Percentiles rank a stretch among this genome's conserved stretches.
phyloP scores from a whole-genome alignment of 257 asterid species.

The Rehmannia glutinosa region DNA sequence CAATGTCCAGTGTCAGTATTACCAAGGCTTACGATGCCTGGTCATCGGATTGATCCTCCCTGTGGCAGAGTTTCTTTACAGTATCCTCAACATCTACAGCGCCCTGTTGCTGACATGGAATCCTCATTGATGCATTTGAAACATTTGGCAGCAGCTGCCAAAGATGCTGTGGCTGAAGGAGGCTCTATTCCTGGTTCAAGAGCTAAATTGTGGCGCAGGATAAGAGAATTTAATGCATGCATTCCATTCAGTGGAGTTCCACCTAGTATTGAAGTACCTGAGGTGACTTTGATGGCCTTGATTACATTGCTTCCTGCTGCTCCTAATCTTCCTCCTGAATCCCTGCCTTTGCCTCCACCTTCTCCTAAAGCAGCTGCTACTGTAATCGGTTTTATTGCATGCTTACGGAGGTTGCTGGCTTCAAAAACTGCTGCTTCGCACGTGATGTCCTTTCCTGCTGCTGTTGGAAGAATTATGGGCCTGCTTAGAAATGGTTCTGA shows the following conservation, averaged over 20 bases:
- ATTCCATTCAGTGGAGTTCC: slow-evolving; percentile 90
- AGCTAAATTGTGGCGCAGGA: slow-evolving; percentile 98
- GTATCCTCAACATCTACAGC: slow-evolving; percentile 46
- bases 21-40: slow-evolving; percentile 99
- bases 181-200: slow-evolving; percentile 99
- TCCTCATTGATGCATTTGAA: slow-evolving; percentile 82
- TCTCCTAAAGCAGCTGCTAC: slow-evolving; percentile 99
- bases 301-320: slow-evolving; percentile 96
- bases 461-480: slow-evolving; percentile 96
- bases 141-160: slow-evolving; percentile 94
- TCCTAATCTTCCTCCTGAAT: slow-evolving; percentile 95
- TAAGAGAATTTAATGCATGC: slow-evolving; percentile 96
- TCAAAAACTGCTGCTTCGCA: slow-evolving; percentile 96
- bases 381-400: slow-evolving; percentile 87
- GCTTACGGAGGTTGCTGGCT: slow-evolving; percentile 87
- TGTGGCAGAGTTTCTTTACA: slow-evolving; percentile 85
- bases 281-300: slow-evolving; percentile 97
- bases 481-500: slow-evolving; percentile 95
- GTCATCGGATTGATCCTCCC: slow-evolving; percentile 96
- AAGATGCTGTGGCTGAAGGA: slow-evolving; percentile 98
- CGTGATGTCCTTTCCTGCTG: slow-evolving; percentile 99
- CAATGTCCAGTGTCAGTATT: slow-evolving; percentile 85
- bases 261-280: slow-evolving; percentile 84
- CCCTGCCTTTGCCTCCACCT: slow-evolving; percentile 95
- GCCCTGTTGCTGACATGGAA: slow-evolving; percentile 63